Conservation (phyloP, 306 rosid genomes). For the Elaeagnus macrophylla region DNA sequence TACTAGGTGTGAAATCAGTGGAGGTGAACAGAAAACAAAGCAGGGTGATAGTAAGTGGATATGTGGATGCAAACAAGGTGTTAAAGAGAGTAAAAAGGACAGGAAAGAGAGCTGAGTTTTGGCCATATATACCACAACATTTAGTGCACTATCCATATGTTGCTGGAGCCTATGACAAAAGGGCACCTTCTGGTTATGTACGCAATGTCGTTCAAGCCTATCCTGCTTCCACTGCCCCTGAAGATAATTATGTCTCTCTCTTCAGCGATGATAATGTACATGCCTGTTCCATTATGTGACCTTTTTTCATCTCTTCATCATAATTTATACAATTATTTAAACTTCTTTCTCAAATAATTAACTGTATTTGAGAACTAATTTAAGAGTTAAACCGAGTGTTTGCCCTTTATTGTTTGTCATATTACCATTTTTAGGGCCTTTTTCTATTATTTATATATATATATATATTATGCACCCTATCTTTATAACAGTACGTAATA, state of each 20-base stretch:
- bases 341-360: no score
- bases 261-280: conserved; percentile 85
- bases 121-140: conserved; percentile 88
- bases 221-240: conserved; percentile 33
- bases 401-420: no score
- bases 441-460: no score
- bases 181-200: conserved; percentile 71
- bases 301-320: background rate
- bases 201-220: conserved; percentile 44
- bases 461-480: no score
- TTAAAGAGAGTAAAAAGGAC: conserved; percentile 56
- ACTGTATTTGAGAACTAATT: no score
- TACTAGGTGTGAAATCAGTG: conserved; percentile 64
- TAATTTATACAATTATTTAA: no score
- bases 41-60: conserved; percentile 61
- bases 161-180: conserved; percentile 61
- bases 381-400: no score
- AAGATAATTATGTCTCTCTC: conserved; percentile 44
- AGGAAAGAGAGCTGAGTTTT: conserved; percentile 72
- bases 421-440: no score
- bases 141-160: conserved; percentile 53
- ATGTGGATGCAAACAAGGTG: conserved; percentile 73
- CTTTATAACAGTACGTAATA: no score
- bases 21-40: conserved; percentile 79
- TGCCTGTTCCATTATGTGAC: conserved; percentile 73